Percentiles rank a stretch among this genome's conserved stretches.
Evolutionary conservation across 1,139 yeast genomes (phyloP).

Genomic region (Scheffersomyces insectosa): DNA sequence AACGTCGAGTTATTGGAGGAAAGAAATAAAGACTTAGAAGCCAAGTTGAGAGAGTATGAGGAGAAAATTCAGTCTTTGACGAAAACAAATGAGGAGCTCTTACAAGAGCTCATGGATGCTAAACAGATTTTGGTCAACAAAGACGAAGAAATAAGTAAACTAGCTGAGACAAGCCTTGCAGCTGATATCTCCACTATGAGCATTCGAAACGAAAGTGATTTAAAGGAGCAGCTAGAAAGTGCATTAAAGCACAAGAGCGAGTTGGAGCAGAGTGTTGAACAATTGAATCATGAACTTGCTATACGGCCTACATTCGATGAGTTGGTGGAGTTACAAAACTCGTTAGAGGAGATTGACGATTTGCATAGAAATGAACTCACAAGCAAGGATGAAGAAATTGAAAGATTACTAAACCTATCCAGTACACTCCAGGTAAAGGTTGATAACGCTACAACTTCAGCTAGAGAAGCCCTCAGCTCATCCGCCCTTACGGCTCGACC

Average conservation of each 20-base stretch:
- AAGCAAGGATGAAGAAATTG: conserved; percentile 29
- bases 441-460: conserved; percentile 12
- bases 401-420: conserved; percentile 22
- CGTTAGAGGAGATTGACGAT: conserved; percentile 23
- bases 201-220: conserved; percentile 12
- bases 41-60: no score
- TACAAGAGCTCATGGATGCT: background rate
- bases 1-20: background rate
- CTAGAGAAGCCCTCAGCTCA: conserved; percentile 5
- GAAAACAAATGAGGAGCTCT: background rate
- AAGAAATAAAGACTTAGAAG: background rate
- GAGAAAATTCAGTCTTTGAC: no score
- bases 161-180: conserved; percentile 14
- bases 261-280: conserved; percentile 18
- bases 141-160: conserved; percentile 13
- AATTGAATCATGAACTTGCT: conserved; percentile 25
- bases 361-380: conserved; percentile 33
- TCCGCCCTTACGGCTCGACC: background rate
- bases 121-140: conserved; percentile 8
- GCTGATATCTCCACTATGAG: conserved; percentile 10
- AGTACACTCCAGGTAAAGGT: conserved; percentile 17
- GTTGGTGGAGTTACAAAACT: conserved; percentile 23
- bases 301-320: conserved; percentile 26
- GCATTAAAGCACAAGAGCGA: background rate
- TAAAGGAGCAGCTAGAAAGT: background rate